phyloP scores from a whole-genome alignment of 1,139 yeast genomes.

The Taphrina flavorubra region DNA sequence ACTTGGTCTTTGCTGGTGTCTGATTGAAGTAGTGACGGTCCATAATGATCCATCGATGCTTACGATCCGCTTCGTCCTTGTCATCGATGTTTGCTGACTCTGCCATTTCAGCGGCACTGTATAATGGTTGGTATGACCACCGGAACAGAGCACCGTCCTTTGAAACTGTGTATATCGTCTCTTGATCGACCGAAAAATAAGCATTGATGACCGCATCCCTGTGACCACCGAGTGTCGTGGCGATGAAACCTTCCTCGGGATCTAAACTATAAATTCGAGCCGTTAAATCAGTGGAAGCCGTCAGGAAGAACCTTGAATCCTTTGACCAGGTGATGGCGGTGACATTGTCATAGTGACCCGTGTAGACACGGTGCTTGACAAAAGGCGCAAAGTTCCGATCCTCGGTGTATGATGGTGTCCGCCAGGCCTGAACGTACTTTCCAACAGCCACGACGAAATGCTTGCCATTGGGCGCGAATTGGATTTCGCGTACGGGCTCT shows the following conservation, averaged over 20 bases:
- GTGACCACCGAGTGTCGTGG: constrained; percentile 90
- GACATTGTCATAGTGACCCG: constrained; percentile 90
- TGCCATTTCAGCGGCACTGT: constrained; percentile 51
- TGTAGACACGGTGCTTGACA: constrained; percentile 83
- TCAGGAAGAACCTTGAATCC: constrained; percentile 84
- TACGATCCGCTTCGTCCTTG: constrained; percentile 45
- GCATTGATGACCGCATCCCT: constrained; percentile 86
- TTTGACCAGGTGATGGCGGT: constrained; percentile 82
- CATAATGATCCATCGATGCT: constrained; percentile 74
- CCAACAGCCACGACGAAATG: constrained; percentile 86
- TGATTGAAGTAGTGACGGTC: constrained; percentile 73
- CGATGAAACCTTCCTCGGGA: constrained; percentile 76
- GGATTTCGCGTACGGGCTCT: constrained; percentile 71
- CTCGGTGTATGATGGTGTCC: constrained; percentile 71
- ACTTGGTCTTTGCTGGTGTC: constrained; percentile 69
- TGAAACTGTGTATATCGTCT: constrained; percentile 76
- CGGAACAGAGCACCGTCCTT: constrained; percentile 92
- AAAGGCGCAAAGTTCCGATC: constrained; percentile 94
- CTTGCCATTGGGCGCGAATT: constrained; percentile 87
- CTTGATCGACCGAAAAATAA: constrained; percentile 84
- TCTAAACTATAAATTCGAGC: constrained; percentile 82
- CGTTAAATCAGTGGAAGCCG: constrained; percentile 89
- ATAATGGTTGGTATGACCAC: constrained; percentile 71
- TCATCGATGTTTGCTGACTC: constrained; percentile 43
- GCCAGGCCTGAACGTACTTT: constrained; percentile 89